These are phyloP conservation scores for Calonectria crousiana DNA, from an alignment of 2,329 filamentous ascomycete species.

Conservation along the genomic window DNA sequence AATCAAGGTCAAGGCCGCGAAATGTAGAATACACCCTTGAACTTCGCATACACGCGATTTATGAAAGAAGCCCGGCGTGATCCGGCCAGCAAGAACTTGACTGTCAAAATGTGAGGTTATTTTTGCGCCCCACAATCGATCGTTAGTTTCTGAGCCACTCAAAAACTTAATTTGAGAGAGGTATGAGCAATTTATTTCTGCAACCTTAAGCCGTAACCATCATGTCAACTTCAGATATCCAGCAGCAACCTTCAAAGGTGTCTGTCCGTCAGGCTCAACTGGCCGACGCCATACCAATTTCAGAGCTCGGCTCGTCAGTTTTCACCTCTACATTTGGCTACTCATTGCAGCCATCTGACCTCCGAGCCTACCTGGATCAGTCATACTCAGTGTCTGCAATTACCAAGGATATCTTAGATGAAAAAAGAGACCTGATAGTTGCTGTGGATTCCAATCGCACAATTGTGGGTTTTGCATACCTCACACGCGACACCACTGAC, in stretches of 20 bases:
- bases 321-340: constrained; percentile 57
- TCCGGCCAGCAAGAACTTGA: not conserved
- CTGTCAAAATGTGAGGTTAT: not conserved
- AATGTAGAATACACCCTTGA: not conserved
- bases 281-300: constrained; percentile 39
- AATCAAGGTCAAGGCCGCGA: not conserved
- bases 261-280: constrained; percentile 19
- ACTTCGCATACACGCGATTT: not conserved
- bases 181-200: not conserved
- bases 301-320: constrained; percentile 49
- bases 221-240: not conserved
- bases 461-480: constrained; percentile 55
- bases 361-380: constrained; percentile 53
- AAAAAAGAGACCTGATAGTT: constrained; percentile 43
- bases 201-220: not conserved
- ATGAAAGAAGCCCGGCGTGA: not conserved
- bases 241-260: not conserved
- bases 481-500: constrained; percentile 53
- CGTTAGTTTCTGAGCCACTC: not conserved
- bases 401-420: constrained; percentile 37
- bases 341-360: constrained; percentile 52
- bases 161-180: not conserved
- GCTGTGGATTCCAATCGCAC: constrained; percentile 30
- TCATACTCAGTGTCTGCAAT: constrained; percentile 52
- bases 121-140: not conserved